Conservation (phyloP, 192 early-diverging fungal species). For the Podila clonocystis region DNA sequence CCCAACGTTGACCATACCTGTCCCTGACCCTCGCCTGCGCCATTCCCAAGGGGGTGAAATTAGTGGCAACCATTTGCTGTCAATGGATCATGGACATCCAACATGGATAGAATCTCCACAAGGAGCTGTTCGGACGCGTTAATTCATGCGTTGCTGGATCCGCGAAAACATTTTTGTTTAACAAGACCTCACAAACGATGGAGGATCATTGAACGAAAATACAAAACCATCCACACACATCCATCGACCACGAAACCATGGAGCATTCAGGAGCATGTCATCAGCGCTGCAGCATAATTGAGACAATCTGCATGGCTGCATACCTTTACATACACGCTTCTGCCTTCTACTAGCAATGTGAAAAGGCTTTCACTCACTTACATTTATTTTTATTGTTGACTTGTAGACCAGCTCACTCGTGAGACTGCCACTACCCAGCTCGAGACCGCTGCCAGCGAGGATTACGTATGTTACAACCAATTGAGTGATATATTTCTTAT, state of each 20-base stretch:
- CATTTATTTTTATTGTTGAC: background rate
- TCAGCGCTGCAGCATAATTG: too few relatives aligned
- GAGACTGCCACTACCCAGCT: conserved; percentile 84
- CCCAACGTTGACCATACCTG: too few relatives aligned
- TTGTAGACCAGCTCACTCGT: conserved; percentile 76
- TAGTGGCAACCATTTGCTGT: background rate
- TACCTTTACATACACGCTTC: background rate
- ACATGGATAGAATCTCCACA: too few relatives aligned
- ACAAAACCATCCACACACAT: too few relatives aligned
- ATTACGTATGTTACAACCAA: conserved; percentile 79
- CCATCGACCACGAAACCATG: too few relatives aligned
- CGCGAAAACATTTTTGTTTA: too few relatives aligned
- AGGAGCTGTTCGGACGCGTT: too few relatives aligned
- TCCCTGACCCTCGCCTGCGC: background rate
- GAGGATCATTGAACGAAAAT: too few relatives aligned
- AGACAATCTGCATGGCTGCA: background rate
- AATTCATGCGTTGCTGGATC: too few relatives aligned
- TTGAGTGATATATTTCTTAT: background rate
- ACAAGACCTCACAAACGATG: too few relatives aligned
- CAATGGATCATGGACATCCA: too few relatives aligned
- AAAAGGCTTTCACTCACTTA: background rate
- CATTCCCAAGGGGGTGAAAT: background rate
- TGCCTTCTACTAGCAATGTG: background rate
- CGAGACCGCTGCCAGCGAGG: conserved; percentile 76
- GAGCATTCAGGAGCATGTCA: too few relatives aligned